Percentiles rank a stretch among this genome's conserved stretches.
phyloP scores from a whole-genome alignment of 2,329 filamentous ascomycete species.

The Sporothrix dimorphospora region DNA sequence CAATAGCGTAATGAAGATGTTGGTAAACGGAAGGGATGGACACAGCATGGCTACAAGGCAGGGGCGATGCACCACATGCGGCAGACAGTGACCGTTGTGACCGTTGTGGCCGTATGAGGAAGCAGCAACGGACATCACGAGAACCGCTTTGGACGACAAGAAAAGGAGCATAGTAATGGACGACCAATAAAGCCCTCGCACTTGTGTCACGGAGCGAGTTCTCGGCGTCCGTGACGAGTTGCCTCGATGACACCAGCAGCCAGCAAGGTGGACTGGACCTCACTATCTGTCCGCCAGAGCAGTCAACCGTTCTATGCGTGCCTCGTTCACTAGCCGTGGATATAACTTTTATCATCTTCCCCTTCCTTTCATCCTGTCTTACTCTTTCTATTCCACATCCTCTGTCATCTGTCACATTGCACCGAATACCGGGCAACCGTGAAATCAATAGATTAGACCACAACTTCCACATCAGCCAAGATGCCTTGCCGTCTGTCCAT shows the following conservation, averaged over 20 bases:
- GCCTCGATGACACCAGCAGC: too few relatives aligned
- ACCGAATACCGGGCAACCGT: too few relatives aligned
- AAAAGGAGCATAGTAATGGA: not conserved
- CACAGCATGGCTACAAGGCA: not conserved
- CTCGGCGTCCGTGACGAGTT: not conserved
- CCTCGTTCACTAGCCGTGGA: not conserved
- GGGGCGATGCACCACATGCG: not conserved
- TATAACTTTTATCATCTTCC: not conserved
- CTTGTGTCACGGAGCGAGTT: not conserved
- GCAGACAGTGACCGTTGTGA: not conserved
- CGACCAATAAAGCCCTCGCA: not conserved
- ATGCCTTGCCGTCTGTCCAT: slow-evolving; percentile 28
- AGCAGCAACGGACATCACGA: not conserved
- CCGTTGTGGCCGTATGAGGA: not conserved
- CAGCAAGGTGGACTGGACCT: not conserved
- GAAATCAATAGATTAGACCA: too few relatives aligned
- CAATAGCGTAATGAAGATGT: not conserved
- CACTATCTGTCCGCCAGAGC: not conserved
- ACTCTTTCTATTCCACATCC: not conserved
- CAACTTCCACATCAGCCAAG: not conserved
- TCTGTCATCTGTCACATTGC: too few relatives aligned
- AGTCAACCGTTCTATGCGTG: not conserved
- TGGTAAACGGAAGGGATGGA: not conserved
- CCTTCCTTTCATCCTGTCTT: not conserved
- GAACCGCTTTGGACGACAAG: not conserved